These are phyloP conservation scores for Phytophthora foliorum DNA, from an alignment of 352 stramenopile species.

Conservation along the genomic window DNA sequence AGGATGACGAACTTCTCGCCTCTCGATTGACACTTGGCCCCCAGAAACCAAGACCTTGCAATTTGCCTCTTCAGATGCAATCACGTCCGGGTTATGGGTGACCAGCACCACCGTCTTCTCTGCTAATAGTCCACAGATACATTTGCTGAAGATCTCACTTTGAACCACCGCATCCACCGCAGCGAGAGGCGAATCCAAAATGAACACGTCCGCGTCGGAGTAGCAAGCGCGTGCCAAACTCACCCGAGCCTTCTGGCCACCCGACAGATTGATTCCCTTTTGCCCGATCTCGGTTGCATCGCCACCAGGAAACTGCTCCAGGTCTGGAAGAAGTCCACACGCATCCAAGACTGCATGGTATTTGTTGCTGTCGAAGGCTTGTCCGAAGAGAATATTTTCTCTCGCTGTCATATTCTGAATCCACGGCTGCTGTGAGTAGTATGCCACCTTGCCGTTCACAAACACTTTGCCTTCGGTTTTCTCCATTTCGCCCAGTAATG, in stretches of 20 bases:
- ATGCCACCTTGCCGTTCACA: conserved; percentile 55
- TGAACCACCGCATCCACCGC: conserved; percentile 95
- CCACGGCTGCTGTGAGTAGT: conserved; percentile 89
- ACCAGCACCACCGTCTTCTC: conserved; percentile 87
- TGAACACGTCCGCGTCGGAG: conserved; percentile 60
- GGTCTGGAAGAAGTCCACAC: conserved; percentile 87
- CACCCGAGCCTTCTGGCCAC: conserved; percentile 92
- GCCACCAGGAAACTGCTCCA: conserved; percentile 82
- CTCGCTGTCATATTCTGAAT: conserved; percentile 95
- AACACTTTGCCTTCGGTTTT: conserved; percentile 47
- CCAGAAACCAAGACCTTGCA: conserved; percentile 28
- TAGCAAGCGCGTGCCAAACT: conserved; percentile 72
- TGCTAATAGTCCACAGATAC: conserved; percentile 34
- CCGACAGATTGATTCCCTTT: conserved; percentile 95
- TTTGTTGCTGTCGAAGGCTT: conserved; percentile 45
- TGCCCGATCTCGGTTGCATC: conserved; percentile 96
- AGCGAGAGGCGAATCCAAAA: conserved; percentile 94
- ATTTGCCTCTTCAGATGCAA: conserved; percentile 30
- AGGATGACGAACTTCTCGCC: background rate
- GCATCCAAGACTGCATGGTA: conserved; percentile 65
- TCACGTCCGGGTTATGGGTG: conserved; percentile 88
- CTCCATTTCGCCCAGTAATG: conserved; percentile 88
- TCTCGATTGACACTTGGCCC: conserved; percentile 1
- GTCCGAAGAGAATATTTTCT: conserved; percentile 95
- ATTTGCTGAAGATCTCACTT: conserved; percentile 84